A percentile compares a stretch with the other conserved stretches of the same genome.
Conservation (phyloP, 306 rosid species). For the Rubus idaeus region DNA sequence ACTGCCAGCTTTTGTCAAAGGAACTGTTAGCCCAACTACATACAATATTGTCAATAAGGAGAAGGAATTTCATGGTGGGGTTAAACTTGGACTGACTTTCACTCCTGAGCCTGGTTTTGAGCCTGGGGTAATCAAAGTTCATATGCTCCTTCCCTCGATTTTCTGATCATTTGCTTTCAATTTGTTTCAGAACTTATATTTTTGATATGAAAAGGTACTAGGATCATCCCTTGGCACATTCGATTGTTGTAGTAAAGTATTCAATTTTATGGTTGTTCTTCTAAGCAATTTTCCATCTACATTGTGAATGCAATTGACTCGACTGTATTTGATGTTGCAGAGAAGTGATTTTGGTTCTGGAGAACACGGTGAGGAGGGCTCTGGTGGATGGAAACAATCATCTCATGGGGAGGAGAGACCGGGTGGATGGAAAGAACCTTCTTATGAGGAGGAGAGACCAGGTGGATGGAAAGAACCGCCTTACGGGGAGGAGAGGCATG, state of each 20-base stretch:
- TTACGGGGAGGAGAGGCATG: not conserved
- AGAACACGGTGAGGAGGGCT: slow-evolving; percentile 12
- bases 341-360: not conserved
- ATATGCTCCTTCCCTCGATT: not conserved
- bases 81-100: slow-evolving; percentile 55
- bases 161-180: not conserved
- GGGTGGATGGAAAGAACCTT: not conserved
- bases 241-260: not conserved
- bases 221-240: not conserved
- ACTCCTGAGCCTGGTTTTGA: slow-evolving; percentile 34
- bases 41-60: slow-evolving; percentile 63
- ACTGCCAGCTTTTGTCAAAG: slow-evolving; percentile 44
- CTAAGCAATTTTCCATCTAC: not conserved
- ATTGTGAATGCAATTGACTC: not conserved
- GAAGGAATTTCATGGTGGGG: slow-evolving; percentile 51
- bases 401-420: not conserved
- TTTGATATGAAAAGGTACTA: not conserved
- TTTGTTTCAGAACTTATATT: not conserved
- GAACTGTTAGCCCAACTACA: slow-evolving; percentile 46
- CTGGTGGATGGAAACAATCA: slow-evolving; percentile 24
- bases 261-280: not conserved
- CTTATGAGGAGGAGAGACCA: not conserved
- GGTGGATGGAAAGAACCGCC: not conserved
- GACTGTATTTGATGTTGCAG: not conserved
- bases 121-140: not conserved